Base-by-base conservation (phyloP, 2,329 filamentous ascomycete genomes). In the Helotiales sp. region DNA sequence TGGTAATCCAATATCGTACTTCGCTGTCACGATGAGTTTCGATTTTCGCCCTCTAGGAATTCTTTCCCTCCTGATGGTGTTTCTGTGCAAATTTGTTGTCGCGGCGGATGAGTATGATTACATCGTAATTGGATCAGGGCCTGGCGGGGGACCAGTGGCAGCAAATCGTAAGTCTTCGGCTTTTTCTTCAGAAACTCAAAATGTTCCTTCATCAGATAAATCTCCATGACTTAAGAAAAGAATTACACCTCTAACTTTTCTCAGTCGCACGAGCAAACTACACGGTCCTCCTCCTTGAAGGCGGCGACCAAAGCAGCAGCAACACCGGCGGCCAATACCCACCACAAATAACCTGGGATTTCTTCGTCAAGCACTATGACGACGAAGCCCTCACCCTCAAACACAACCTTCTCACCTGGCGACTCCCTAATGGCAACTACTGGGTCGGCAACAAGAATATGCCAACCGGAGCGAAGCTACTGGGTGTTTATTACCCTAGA, bases 211-310 rank as follows among this genome's bases (percentile, higher is more conserved):
- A n/a, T n/a, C n/a, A n/a, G n/a, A n/a, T n/a, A n/a, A n/a, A n/a
- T n/a, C n/a, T n/a, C n/a, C n/a, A n/a, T n/a, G n/a, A n/a, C n/a
- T n/a, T n/a, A n/a, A n/a, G n/a, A n/a, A n/a, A n/a, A n/a, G n/a
- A n/a, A n/a, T n/a, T n/a, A n/a, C n/a, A n/a, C n/a, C n/a, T n/a
- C n/a, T n/a, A n/a, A n/a, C n/a, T n/a, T n/a, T n/a, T n/a, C n/a
- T n/a, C n/a, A n/a, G n/a, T 86, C 54, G 84, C 84, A 17, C 78
- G 83, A 47, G 82, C 81, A 45, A 84, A 84, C 58, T 80, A 82
- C 75, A 83, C 80, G 68, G 83, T 84, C 8, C 79, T 86, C 26
- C 78, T 86, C 5, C 80, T 86, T 30, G 84, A 86, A 71, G 84
- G 83, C 34, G 84, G 84, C 68, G 84, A 86, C 69, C 80, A 85